Evolutionary conservation across 1,284 basidiomycete genomes (phyloP).

Genomic region (Entoloma clypeatum): DNA sequence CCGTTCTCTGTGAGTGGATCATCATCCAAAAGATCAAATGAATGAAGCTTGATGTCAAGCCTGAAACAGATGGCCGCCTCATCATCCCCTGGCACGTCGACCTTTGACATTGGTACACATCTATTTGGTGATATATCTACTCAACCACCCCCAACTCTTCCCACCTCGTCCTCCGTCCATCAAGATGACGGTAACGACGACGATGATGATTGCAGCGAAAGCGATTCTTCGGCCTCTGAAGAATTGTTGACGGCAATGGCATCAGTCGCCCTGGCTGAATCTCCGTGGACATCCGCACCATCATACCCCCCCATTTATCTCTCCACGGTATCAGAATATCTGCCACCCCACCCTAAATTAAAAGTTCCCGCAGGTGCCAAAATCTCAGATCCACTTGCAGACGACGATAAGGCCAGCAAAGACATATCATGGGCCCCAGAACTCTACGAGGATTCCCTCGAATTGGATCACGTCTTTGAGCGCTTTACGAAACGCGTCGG

Average conservation of each 20-base stretch:
- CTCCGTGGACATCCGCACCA: slow-evolving; percentile 60
- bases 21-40: neutral
- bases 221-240: slow-evolving; percentile 37
- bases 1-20: slow-evolving; percentile 61
- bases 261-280: slow-evolving; percentile 50
- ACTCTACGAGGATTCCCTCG: slow-evolving; percentile 72
- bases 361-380: slow-evolving; percentile 40
- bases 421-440: slow-evolving; percentile 60
- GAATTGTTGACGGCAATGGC: slow-evolving; percentile 59
- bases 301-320: slow-evolving; percentile 67
- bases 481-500: slow-evolving; percentile 69
- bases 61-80: slow-evolving; percentile 23
- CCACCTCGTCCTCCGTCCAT: slow-evolving; percentile 22
- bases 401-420: slow-evolving; percentile 39
- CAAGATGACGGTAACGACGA: slow-evolving; percentile 34
- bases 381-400: slow-evolving; percentile 37
- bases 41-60: slow-evolving; percentile 8
- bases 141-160: slow-evolving; percentile 12
- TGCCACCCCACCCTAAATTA: slow-evolving; percentile 52
- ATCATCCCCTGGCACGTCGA: slow-evolving; percentile 27
- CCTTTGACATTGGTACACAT: slow-evolving; percentile 60
- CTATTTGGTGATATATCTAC: slow-evolving; percentile 48
- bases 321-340: slow-evolving; percentile 66
- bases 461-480: slow-evolving; percentile 75
- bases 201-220: slow-evolving; percentile 31